Base-by-base conservation (phyloP, 2,329 filamentous ascomycete genomes). In the Akanthomyces lecanii region DNA sequence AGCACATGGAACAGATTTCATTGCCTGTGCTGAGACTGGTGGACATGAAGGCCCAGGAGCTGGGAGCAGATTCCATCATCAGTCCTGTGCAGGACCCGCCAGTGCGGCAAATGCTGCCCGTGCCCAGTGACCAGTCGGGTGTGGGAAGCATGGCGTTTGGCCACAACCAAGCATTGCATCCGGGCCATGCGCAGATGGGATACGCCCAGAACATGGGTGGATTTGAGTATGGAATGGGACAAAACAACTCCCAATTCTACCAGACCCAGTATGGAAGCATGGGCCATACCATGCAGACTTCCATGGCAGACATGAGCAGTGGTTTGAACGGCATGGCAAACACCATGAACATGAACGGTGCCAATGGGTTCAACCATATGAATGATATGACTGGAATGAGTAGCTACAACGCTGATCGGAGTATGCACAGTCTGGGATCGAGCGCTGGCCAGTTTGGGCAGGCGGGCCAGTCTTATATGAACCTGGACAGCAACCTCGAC, bases 1-100 rank as follows among this genome's bases (percentile, higher is more conserved):
- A 94, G 74, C 93, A 97, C 73, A 95, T 97, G 92, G 92, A 97
- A 74, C 87, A 92, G 67, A 90, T 97, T 71, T 91, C 90, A 69
- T 84, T 97, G 71, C 92, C 93, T 0, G 85, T 97, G 38, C 79
- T 96, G 62, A 77, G 79, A 18, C 78, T 88, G 3, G 85, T 88
- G 4, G 79, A 79, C 5, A 72, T 70, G 44, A 75, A 69, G 60
- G 74, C 76, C 45, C 80, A 76, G 65, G 78, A 81, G 54, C 75
- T 88, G 21, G 79, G 82, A 28, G 79, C 81, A 8, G 85, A 89
- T 68, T 89, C 85, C 25, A 79, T 89, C 66, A 87, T 90, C 73
- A 89, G 86, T 70, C 87, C 87, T 0, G 80, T 89, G 2, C 86
- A 87, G 67, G 84, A 86, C 51, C 79, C 77, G 1, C 79, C 81